Evolutionary conservation across 208 protist genomes (phyloP).

Genomic region (Acanthamoeba triangularis): DNA sequence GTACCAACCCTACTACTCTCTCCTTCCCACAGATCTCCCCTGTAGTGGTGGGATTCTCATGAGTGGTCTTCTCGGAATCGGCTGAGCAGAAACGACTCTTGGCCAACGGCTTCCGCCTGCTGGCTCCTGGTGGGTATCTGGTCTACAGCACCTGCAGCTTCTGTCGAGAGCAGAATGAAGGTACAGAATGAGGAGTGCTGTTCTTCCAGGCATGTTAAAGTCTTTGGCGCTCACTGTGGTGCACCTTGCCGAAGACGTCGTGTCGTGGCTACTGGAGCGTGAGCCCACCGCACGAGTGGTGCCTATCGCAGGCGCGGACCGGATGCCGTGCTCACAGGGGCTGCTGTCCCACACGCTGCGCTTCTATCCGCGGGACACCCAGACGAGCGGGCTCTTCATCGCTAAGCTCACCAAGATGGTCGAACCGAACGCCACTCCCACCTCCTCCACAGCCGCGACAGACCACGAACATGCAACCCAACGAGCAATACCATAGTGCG

Average conservation of each 20-base stretch:
- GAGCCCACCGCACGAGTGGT: constrained; percentile 69
- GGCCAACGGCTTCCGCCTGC: constrained; percentile 80
- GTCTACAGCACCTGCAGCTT: constrained; percentile 88
- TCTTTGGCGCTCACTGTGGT: no score
- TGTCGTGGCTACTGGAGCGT: constrained; percentile 77
- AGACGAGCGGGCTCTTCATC: constrained; percentile 84
- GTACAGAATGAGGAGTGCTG: background rate
- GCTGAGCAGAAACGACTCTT: constrained; percentile 79
- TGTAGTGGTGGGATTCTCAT: background rate
- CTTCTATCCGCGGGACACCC: constrained; percentile 83
- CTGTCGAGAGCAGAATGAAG: constrained; percentile 84
- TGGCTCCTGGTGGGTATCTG: constrained; percentile 78
- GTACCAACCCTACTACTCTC: no score
- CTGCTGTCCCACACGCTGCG: constrained; percentile 79
- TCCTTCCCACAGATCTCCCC: constrained; percentile 16
- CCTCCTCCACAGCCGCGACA: no score
- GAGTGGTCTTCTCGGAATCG: background rate
- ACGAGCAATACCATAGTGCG: no score
- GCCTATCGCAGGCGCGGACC: constrained; percentile 8
- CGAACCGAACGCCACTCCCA: no score
- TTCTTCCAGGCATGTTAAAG: background rate
- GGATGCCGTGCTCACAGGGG: constrained; percentile 70
- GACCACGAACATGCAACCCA: no score
- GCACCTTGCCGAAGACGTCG: constrained; percentile 49
- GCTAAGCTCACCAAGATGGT: constrained; percentile 79